Evolutionary conservation across 2,329 filamentous ascomycete species (phyloP).

Genomic region (Nothophoma quercina): DNA sequence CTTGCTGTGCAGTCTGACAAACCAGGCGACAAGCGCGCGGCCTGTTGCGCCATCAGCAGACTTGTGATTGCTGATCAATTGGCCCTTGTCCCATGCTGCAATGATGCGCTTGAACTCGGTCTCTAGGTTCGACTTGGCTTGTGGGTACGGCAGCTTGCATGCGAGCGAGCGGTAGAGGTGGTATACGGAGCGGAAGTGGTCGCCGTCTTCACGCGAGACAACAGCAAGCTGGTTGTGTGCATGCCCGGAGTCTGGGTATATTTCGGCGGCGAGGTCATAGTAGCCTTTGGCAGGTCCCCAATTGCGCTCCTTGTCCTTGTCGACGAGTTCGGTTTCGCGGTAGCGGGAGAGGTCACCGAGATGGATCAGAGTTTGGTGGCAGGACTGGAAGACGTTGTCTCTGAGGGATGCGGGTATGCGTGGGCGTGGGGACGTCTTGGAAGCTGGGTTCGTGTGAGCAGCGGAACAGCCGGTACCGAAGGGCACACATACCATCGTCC

Average conservation of each 20-base stretch:
- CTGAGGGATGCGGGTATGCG: constrained; percentile 60
- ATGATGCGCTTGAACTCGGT: constrained; percentile 76
- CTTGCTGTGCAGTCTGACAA: constrained; percentile 83
- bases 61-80: constrained; percentile 55
- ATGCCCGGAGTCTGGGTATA: constrained; percentile 79
- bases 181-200: constrained; percentile 86
- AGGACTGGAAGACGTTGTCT: constrained; percentile 72
- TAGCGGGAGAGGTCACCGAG: constrained; percentile 92
- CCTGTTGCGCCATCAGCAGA: constrained; percentile 58
- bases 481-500: constrained; percentile 41
- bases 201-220: constrained; percentile 77
- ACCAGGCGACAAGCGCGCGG: constrained; percentile 78
- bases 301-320: constrained; percentile 72
- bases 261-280: constrained; percentile 80
- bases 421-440: constrained; percentile 37
- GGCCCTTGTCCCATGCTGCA: constrained; percentile 63
- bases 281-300: constrained; percentile 84
- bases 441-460: constrained; percentile 50
- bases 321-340: constrained; percentile 73
- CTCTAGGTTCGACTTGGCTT: constrained; percentile 78
- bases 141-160: constrained; percentile 75
- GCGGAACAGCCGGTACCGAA: neutral
- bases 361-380: constrained; percentile 82
- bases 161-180: constrained; percentile 86
- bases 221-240: constrained; percentile 92